Evolutionary conservation across 495 filamentous ascomycete species (phyloP).

Genomic region (Tuber melanosporum): DNA sequence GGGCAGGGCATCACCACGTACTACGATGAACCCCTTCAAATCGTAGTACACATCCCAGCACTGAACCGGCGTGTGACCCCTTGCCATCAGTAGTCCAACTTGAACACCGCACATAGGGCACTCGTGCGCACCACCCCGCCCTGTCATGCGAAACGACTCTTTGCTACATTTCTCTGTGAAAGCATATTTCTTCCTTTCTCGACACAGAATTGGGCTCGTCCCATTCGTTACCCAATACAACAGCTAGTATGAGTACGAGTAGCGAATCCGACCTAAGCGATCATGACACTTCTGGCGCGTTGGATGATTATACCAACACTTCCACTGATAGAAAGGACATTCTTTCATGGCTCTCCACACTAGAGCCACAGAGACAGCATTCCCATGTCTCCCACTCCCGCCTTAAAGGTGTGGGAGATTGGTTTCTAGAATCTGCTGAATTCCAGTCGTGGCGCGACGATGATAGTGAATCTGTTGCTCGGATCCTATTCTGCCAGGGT

Average conservation of each 20-base stretch:
- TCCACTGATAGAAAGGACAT: not conserved
- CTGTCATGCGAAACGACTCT: not conserved
- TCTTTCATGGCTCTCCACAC: not conserved
- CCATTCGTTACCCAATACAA: not conserved
- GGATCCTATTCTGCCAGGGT: not conserved
- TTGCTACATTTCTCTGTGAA: not conserved
- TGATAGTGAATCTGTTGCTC: not conserved
- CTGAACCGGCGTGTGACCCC: too few species aligned
- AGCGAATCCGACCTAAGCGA: not conserved
- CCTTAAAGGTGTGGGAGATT: not conserved
- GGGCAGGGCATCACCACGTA: too few species aligned
- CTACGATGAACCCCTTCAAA: too few species aligned
- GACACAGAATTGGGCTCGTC: not conserved
- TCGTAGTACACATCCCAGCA: too few species aligned
- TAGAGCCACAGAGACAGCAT: not conserved
- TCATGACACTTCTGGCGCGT: not conserved
- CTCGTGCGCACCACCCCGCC: too few species aligned
- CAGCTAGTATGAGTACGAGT: not conserved
- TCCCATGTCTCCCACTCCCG: not conserved
- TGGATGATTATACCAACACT: not conserved
- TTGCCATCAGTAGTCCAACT: too few species aligned
- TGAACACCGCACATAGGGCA: too few species aligned
- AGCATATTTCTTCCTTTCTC: not conserved
- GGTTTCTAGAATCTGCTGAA: constrained; percentile 1
- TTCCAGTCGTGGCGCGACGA: not conserved